Percentiles rank a stretch among this genome's conserved stretches.
phyloP scores from a whole-genome alignment of 164 flowering plant genomes.

The Platanus orientalis region DNA sequence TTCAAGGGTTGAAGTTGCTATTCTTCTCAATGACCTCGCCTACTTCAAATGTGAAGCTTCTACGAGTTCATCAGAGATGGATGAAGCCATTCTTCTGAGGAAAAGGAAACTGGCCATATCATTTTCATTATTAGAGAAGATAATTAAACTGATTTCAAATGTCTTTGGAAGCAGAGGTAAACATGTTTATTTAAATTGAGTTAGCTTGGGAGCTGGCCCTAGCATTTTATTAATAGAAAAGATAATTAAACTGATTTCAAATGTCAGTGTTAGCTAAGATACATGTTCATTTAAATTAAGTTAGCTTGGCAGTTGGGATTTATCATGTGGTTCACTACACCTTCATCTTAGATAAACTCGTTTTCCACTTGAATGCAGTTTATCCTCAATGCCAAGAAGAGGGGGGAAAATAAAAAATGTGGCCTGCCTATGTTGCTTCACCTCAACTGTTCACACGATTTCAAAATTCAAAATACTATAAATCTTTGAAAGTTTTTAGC shows the following conservation, averaged over 20 bases:
- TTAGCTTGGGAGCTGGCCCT: constrained; percentile 39
- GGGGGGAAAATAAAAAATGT: too few relatives aligned
- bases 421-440: not conserved
- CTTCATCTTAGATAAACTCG: not conserved
- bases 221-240: constrained; percentile 69
- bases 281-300: too few relatives aligned
- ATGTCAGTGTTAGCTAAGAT: constrained; percentile 50
- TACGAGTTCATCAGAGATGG: constrained; percentile 34
- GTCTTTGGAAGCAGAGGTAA: constrained; percentile 53
- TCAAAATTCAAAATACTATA: not conserved
- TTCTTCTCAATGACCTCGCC: constrained; percentile 81
- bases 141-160: constrained; percentile 63
- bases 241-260: constrained; percentile 68
- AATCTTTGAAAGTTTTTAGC: not conserved
- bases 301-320: not conserved
- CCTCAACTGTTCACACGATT: not conserved
- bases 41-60: constrained; percentile 79
- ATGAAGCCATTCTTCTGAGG: constrained; percentile 43
- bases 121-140: constrained; percentile 74
- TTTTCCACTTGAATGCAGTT: not conserved
- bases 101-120: constrained; percentile 54
- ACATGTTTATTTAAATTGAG: not conserved
- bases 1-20: constrained; percentile 86
- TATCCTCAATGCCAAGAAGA: too few relatives aligned
- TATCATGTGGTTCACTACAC: not conserved